Conservation (phyloP, 2,329 filamentous ascomycete genomes). For the Dothiorella sarmentorum region DNA sequence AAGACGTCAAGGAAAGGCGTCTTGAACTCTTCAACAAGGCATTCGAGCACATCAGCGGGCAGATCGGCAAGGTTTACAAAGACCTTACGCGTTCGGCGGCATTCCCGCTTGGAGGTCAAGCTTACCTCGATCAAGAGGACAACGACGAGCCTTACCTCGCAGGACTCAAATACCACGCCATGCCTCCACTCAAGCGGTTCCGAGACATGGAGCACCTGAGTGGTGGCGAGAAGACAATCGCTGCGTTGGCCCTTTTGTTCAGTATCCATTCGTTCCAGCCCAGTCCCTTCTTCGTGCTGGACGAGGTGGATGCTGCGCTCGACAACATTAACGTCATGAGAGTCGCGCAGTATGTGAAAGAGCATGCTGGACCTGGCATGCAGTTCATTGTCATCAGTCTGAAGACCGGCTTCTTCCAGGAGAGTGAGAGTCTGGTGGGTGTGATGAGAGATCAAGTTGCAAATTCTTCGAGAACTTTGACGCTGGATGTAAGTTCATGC, state of each 20-base stretch:
- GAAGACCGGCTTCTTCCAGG: conserved; percentile 93
- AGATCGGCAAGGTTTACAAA: conserved; percentile 91
- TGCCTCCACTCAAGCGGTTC: conserved; percentile 97
- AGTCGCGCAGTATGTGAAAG: conserved; percentile 92
- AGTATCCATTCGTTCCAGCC: conserved; percentile 96
- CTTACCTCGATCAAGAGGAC: conserved; percentile 91
- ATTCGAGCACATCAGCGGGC: conserved; percentile 89
- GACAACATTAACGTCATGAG: conserved; percentile 96
- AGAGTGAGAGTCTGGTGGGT: conserved; percentile 91
- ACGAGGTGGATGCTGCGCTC: conserved; percentile 96
- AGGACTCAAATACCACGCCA: conserved; percentile 97
- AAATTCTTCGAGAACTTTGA: conserved; percentile 88
- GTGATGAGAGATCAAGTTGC: conserved; percentile 93
- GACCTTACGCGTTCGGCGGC: conserved; percentile 85
- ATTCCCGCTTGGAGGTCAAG: conserved; percentile 87
- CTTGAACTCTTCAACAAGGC: conserved; percentile 93
- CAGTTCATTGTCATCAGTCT: conserved; percentile 98
- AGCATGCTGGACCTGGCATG: conserved; percentile 94
- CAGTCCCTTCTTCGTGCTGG: conserved; percentile 93
- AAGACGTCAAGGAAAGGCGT: conserved; percentile 74
- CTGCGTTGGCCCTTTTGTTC: conserved; percentile 90
- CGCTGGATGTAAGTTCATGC: conserved; percentile 76
- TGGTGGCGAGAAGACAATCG: conserved; percentile 98
- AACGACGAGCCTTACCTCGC: conserved; percentile 94
- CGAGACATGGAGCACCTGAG: conserved; percentile 98